Evolutionary conservation across 768 basidiomycete genomes (phyloP).

Genomic region (Xanthoconium stramineum): DNA sequence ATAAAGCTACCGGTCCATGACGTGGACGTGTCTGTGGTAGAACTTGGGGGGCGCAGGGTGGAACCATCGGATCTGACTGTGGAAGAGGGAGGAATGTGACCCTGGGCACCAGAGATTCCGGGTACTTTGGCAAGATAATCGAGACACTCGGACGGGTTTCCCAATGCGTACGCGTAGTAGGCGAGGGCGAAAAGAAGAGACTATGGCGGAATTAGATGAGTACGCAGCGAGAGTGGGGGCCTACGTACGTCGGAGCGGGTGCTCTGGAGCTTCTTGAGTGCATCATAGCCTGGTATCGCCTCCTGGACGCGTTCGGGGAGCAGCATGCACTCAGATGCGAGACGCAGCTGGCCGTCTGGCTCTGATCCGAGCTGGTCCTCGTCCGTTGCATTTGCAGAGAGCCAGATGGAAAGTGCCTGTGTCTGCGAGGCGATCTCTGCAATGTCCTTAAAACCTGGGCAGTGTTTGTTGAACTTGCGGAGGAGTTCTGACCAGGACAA

Average conservation of each 20-base stretch:
- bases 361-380: conserved; percentile 55
- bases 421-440: conserved; percentile 68
- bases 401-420: conserved; percentile 57
- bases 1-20: conserved; percentile 51
- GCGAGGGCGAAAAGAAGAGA: conserved; percentile 66
- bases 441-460: conserved; percentile 54
- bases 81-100: conserved; percentile 46
- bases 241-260: conserved; percentile 58
- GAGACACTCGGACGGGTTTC: conserved; percentile 62
- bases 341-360: conserved; percentile 30
- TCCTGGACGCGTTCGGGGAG: conserved; percentile 57
- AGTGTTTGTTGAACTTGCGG: conserved; percentile 87
- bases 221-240: not conserved
- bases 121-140: conserved; percentile 53
- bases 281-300: conserved; percentile 50
- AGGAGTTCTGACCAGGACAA: conserved; percentile 78
- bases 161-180: conserved; percentile 78
- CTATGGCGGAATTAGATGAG: conserved; percentile 36
- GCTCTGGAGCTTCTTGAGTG: conserved; percentile 46
- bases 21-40: conserved; percentile 38
- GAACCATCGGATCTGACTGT: conserved; percentile 41
- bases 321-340: conserved; percentile 59
- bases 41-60: conserved; percentile 35
- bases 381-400: conserved; percentile 45
- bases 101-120: conserved; percentile 51